Evolutionary conservation across 2,329 filamentous ascomycete species (phyloP), one percentile per base, ranked within the genome.

Genomic region (Alternaria sp.): DNA sequence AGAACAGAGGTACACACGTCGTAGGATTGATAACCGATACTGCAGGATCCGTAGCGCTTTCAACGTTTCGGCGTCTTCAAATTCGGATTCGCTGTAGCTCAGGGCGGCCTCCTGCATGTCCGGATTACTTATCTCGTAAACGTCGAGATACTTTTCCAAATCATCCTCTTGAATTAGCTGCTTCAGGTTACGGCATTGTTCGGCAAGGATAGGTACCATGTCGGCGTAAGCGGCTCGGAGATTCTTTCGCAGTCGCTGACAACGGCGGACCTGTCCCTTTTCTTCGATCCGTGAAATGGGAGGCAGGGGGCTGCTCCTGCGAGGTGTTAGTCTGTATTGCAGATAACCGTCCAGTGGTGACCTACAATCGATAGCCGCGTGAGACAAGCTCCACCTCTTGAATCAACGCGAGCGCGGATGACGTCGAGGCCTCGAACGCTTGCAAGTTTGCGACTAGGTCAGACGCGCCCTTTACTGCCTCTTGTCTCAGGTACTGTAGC

Each of bases 361-460:
- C 88, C 77, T 78, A 92, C 88, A 97, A 83, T 79, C 91, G 85
- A 77, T 96, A 97, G 23, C 93, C 93, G 67, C 93, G 87, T 29
- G 93, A 96, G 26, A 97, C 93, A 31, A 97, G 84, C 79, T 97
- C 93, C n/a, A 97, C 93, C 78, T 97, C 93, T 76, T 97, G 93
- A 62, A 97, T 89, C 60, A 97, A 85, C 36, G 90, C 88, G 54
- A 97, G 82, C 2, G 91, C 90, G 31, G 91, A 90, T 37, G 88
- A 88, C 39, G 86, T 88, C 23, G 89, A 89, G 39, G 88, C 86
- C 77, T 97, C 93, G 68, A 96, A 92, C 49, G 89, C 87, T 72
- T 96, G 92, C 37, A 92, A 88, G 70, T 87, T 88, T 45, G 86
- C 82, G 44, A 95, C 88, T 64, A 96, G 87, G 0, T 82, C 79